Base-by-base conservation (phyloP, 306 rosid species). In the Cyamopsis tetragonoloba region DNA sequence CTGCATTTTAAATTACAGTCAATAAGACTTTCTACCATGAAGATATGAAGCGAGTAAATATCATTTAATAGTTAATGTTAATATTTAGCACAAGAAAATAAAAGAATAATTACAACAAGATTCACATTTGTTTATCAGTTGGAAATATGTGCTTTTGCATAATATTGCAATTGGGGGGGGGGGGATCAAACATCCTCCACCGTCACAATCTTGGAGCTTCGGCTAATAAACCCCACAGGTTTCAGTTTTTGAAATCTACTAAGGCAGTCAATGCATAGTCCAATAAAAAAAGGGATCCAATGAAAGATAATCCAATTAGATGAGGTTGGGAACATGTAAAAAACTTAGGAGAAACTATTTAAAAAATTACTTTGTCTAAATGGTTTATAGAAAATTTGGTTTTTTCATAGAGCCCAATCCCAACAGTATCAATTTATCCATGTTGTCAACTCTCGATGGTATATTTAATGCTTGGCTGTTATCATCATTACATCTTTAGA, bases 1-100 rank as follows among this genome's bases (percentile, higher is more conserved):
- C 99, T 93, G 85, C 85, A 84, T 28, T 48, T 50, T 39, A 68
- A 19, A 67, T 48, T 31, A 63, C 37, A 71, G 71, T 51, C 68
- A 55, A 68, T 74, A 62, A 56, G 78, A 28, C 37, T 58, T 43
- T 53, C 50, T 34, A 32, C 22, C 7, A 55, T 60, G 31, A 31
- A 23, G 46, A 80, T 30, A 20, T 27, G 62, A 65, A 26, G 49
- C 63, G 12, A 74, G 63, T 30, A 46, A n/a, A 68, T 47, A 27
- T 26, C 17, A 54, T 68, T 6, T 46, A 34, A 73, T 31, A 54
- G 62, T 6, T 46, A 34, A 73, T 31, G 9, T 51, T 60, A 47
- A 79, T 51, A 47, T 34, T 32, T 39, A 62, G 19, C 61, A 48
- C 3, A 55, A 57, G 15, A 66, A 57, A 4, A 19, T 47, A 66